A percentile compares a stretch with the other conserved stretches of the same genome.
Conservation (phyloP, 2,329 filamentous ascomycete species). For the Podosphaera xanthii region DNA sequence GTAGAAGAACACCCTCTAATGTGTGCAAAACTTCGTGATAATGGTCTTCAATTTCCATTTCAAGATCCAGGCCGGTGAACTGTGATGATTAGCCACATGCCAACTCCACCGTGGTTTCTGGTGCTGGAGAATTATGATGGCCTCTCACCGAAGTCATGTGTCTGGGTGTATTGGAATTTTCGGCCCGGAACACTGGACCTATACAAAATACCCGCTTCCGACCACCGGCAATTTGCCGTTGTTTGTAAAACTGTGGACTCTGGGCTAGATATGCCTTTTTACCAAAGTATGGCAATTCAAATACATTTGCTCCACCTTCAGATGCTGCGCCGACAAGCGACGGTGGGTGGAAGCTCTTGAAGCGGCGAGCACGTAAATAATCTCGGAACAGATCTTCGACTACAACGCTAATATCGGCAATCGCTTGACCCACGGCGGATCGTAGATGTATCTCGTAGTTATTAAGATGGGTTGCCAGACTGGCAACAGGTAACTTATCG, state of each 20-base stretch:
- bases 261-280: conserved; percentile 61
- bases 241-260: conserved; percentile 71
- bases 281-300: conserved; percentile 75
- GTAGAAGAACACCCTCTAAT: conserved; percentile 50
- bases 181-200: conserved; percentile 65
- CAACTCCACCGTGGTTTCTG: background rate
- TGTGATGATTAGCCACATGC: conserved; percentile 10
- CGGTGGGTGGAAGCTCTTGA: conserved; percentile 71
- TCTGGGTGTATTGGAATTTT: conserved; percentile 63
- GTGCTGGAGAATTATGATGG: conserved; percentile 2
- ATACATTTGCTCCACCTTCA: conserved; percentile 83
- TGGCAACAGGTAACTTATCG: conserved; percentile 42
- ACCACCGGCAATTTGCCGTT: conserved; percentile 61
- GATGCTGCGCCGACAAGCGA: conserved; percentile 76
- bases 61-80: conserved; percentile 73
- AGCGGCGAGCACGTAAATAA: conserved; percentile 53
- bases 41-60: conserved; percentile 66
- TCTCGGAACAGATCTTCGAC: conserved; percentile 42
- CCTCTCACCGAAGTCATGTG: conserved; percentile 50
- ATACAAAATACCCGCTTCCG: conserved; percentile 59
- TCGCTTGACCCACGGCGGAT: conserved; percentile 73
- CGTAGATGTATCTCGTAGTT: conserved; percentile 87
- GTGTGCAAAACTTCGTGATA: conserved; percentile 55
- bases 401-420: conserved; percentile 28
- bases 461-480: conserved; percentile 37